Percentiles rank a stretch among this genome's conserved stretches.
These are phyloP conservation scores for Gryganskiella cystojenkinii DNA, from an alignment of 192 early-diverging fungal genomes.

Conservation along the genomic window DNA sequence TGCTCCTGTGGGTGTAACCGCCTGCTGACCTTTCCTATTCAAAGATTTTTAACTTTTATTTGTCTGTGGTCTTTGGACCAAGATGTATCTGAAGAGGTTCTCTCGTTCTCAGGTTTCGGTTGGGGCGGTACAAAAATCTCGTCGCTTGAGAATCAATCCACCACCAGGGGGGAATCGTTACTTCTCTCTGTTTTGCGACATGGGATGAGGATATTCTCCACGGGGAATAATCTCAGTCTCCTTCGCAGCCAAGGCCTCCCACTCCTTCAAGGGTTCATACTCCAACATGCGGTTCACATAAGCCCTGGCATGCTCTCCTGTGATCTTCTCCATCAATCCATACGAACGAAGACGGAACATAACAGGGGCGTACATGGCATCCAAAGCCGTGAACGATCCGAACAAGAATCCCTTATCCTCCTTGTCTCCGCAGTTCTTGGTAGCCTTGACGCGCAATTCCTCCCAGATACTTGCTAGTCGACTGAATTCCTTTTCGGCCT, in stretches of 20 bases:
- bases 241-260: conserved; percentile 16
- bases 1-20: no score
- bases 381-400: conserved; percentile 48
- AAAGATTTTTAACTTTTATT: no score
- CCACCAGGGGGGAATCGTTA: no score
- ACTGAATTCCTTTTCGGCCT: conserved; percentile 12
- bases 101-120: no score
- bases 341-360: conserved; percentile 28
- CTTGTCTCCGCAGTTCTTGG: conserved; percentile 5
- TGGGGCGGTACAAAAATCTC: no score
- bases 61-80: no score
- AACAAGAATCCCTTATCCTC: conserved; percentile 52
- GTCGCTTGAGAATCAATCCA: no score
- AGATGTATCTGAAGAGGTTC: no score
- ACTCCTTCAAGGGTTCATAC: conserved; percentile 34
- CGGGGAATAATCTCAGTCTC: conserved; percentile 37
- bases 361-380: conserved; percentile 55
- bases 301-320: conserved; percentile 20
- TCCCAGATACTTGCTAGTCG: conserved; percentile 46
- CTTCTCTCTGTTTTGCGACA: no score
- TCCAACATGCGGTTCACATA: conserved; percentile 36
- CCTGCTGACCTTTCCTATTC: no score
- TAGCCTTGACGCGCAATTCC: conserved; percentile 39
- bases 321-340: conserved; percentile 11
- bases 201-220: conserved; percentile 14